Evolutionary conservation across 2,329 filamentous ascomycete genomes (phyloP).

Genomic region (Venturia nashicola): DNA sequence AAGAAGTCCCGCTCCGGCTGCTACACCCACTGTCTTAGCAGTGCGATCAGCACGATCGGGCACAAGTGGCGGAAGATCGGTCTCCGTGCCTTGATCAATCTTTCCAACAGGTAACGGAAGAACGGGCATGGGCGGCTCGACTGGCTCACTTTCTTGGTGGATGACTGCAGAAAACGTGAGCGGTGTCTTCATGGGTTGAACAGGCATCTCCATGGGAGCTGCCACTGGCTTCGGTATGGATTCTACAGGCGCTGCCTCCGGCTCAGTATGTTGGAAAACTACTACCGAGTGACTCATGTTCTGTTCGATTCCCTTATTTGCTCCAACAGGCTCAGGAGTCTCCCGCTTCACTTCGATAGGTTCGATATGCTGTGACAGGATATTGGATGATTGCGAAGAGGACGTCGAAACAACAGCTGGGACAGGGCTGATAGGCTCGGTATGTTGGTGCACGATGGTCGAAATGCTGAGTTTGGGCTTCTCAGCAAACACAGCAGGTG

Average conservation of each 20-base stretch:
- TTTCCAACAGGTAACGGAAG: not conserved
- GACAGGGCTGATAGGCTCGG: conserved; percentile 12
- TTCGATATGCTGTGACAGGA: conserved; percentile 19
- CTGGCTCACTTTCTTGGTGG: conserved; percentile 10
- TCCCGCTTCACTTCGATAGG: conserved; percentile 24
- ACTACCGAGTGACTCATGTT: conserved; percentile 17
- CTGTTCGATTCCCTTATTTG: conserved; percentile 9
- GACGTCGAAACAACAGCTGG: conserved; percentile 15
- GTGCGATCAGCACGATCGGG: not conserved
- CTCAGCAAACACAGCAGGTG: conserved; percentile 11
- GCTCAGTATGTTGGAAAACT: conserved; percentile 19
- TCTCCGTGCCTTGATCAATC: not conserved
- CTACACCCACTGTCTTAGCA: not conserved
- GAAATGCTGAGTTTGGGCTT: conserved; percentile 18
- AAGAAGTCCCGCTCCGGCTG: conserved; percentile 3
- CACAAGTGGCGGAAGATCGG: not conserved
- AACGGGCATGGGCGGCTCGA: not conserved
- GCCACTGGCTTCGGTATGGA: conserved; percentile 14
- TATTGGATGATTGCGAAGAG: not conserved
- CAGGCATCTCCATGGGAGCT: not conserved
- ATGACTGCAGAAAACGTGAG: conserved; percentile 7
- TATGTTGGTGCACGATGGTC: conserved; percentile 13
- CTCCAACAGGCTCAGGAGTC: conserved; percentile 26
- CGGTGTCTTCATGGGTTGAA: conserved; percentile 13
- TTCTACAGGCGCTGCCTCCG: conserved; percentile 13